Base-by-base conservation (phyloP, 2,329 filamentous ascomycete species). In the Fusarium clavum region DNA sequence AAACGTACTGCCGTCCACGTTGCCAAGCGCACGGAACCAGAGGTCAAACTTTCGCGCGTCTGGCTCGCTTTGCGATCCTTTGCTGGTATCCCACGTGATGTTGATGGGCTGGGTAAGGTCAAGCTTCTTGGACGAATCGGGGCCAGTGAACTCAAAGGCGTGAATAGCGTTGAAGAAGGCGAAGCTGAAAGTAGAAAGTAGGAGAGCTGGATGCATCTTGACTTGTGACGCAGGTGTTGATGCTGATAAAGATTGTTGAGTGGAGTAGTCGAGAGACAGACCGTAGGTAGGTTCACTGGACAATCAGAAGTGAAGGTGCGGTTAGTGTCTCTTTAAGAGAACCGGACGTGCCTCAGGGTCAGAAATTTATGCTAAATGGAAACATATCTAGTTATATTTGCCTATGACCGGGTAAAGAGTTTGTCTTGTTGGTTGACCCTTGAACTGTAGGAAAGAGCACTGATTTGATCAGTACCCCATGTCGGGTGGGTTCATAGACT, bases 91-190 rank as follows among this genome's bases (percentile, higher is more conserved):
- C 57, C 52, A 60, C 2, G 29, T 40, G 30, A 60, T 60, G 24
- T 9, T 60, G 0, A 57, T 30, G 9, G 57, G 16, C 3, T 60
- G 13, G 40, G 24, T 22, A 5, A 60, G 29, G 3, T 60, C 5
- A 6, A 60, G 40, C 13, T 46, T 57, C 24, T 60, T 6, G 2
- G 22, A 1, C 1, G 52, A 9, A 20, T 57, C 30, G 9, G 57
- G 57, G 11, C 57, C 30, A 14, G 57, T 60, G 14, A 60, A 60
- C 13, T 57, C 52, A 1, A 60, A 60, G 4, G 40, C 57, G 4
- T 57, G 20, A 0, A 24, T 18, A 0, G 6, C 4, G 18, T 38
- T 24, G 2, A 46, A 57, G 6, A 46, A 16, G 2, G 40, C 8
- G 9, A 1, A 57, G 24, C 40, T 5, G 3, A 57, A 2, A 12